phyloP scores from a whole-genome alignment of 2,329 filamentous ascomycete genomes.

The Neonectria sp. region DNA sequence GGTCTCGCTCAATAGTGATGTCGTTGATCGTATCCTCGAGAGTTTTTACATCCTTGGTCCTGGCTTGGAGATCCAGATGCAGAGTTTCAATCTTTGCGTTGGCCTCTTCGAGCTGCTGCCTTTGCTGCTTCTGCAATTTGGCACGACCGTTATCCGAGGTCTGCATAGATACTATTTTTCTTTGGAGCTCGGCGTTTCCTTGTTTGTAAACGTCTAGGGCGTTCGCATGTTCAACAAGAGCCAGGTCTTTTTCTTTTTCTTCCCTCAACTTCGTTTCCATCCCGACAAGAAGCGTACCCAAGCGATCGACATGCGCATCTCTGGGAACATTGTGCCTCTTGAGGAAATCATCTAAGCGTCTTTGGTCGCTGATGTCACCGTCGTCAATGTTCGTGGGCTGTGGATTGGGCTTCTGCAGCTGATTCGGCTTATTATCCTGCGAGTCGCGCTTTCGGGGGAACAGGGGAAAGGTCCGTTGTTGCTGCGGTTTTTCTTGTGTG shows the following conservation, averaged over 20 bases:
- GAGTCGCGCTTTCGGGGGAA: not conserved
- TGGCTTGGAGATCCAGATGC: not conserved
- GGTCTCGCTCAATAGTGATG: not conserved
- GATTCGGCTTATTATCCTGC: not conserved
- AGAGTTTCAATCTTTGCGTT: not conserved
- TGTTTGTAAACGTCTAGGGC: not conserved
- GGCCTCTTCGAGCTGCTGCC: not conserved
- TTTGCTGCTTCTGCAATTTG: not conserved
- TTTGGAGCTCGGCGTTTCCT: not conserved
- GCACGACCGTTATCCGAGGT: no score
- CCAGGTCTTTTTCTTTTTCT: not conserved
- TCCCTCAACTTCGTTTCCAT: not conserved
- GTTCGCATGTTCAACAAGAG: not conserved
- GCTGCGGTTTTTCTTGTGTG: not conserved
- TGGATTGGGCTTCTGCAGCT: not conserved
- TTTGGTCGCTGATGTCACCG: constrained; percentile 2
- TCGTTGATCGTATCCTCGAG: not conserved
- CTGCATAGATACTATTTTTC: not conserved
- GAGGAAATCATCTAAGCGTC: constrained; percentile 8
- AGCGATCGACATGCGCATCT: not conserved
- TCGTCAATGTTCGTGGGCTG: constrained; percentile 10
- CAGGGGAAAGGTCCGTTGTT: not conserved
- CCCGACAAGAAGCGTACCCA: constrained; percentile 19
- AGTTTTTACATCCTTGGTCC: not conserved
- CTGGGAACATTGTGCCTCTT: constrained; percentile 17